A percentile compares a stretch with the other conserved stretches of the same genome.
phyloP scores from a whole-genome alignment of 768 basidiomycete species.

The Pisolithus albus region DNA sequence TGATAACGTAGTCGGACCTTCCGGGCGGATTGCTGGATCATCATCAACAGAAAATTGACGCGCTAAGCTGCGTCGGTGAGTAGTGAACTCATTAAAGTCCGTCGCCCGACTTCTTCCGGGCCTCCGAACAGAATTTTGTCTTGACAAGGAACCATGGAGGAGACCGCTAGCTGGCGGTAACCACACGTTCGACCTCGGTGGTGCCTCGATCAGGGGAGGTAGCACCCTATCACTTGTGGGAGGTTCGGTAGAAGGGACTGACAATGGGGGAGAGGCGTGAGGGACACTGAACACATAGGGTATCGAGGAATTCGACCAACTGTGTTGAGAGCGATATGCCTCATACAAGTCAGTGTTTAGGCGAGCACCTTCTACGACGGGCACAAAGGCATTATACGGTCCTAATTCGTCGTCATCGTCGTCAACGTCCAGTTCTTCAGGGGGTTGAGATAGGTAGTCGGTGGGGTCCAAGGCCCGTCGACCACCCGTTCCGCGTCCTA shows the following conservation, averaged over 20 bases:
- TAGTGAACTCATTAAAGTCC: constrained; percentile 70
- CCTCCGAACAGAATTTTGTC: constrained; percentile 59
- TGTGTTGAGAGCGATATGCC: constrained; percentile 41
- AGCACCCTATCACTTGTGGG: constrained; percentile 18
- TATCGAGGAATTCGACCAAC: constrained; percentile 23
- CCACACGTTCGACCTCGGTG: constrained; percentile 16
- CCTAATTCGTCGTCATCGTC: constrained; percentile 65
- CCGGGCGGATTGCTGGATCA: constrained; percentile 12
- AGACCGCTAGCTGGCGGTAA: constrained; percentile 18
- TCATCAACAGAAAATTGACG: constrained; percentile 28
- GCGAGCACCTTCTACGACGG: constrained; percentile 46
- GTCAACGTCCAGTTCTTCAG: constrained; percentile 52
- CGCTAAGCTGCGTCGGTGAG: constrained; percentile 51
- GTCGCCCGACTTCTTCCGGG: constrained; percentile 45
- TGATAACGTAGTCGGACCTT: constrained; percentile 2
- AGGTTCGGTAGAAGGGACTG: constrained; percentile 19
- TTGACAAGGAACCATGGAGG: constrained; percentile 33
- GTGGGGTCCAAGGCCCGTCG: constrained; percentile 34
- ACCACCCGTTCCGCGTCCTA: constrained; percentile 30
- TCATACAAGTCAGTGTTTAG: constrained; percentile 60
- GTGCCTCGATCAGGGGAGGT: constrained; percentile 23
- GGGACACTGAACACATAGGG: constrained; percentile 17
- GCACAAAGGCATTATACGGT: constrained; percentile 31
- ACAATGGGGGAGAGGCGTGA: constrained; percentile 22
- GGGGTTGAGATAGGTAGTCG: constrained; percentile 47